Evolutionary conservation across 202 grass and related monocot species (phyloP).

Genomic region (Panicum virgatum): DNA sequence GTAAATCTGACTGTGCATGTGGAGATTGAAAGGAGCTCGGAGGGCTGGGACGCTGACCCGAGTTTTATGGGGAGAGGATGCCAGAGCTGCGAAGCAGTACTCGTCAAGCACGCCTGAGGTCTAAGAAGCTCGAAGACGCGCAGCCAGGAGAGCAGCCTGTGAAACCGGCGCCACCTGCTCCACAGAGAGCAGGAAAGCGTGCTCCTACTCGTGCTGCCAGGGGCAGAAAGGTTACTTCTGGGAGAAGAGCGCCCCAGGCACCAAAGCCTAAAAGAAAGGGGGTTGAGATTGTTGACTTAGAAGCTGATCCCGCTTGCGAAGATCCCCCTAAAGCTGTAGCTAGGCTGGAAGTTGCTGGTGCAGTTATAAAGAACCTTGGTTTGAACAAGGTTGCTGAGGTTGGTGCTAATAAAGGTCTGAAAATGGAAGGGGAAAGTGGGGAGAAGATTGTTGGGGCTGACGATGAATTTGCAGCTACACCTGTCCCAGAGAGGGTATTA

Average conservation of each 20-base stretch:
- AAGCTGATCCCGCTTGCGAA: conserved; percentile 46
- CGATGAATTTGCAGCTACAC: conserved; percentile 57
- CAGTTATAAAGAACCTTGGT: conserved; percentile 48
- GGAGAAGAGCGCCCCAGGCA: conserved; percentile 32
- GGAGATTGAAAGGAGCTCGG: conserved; percentile 55
- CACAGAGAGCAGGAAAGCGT: conserved; percentile 50
- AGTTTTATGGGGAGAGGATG: conserved; percentile 98
- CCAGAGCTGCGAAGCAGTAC: conserved; percentile 78
- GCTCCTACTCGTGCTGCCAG: conserved; percentile 47
- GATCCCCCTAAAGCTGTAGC: conserved; percentile 37
- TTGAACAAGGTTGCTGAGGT: conserved; percentile 43
- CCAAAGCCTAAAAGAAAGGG: conserved; percentile 52
- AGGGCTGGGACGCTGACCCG: conserved; percentile 36
- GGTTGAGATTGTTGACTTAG: conserved; percentile 37
- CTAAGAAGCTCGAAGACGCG: conserved; percentile 54
- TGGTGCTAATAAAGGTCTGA: conserved; percentile 47
- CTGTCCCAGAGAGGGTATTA: conserved; percentile 78
- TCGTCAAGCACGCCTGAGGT: conserved; percentile 74
- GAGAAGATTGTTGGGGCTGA: conserved; percentile 72
- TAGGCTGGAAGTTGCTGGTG: conserved; percentile 29
- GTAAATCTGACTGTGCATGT: conserved; percentile 39
- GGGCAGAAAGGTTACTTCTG: conserved; percentile 54
- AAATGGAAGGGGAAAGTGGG: conserved; percentile 75
- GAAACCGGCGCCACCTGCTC: conserved; percentile 44
- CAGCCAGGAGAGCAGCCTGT: conserved; percentile 35